These are phyloP conservation scores for Lavandula angustifolia DNA, from an alignment of 257 asterid species.

Conservation along the genomic window DNA sequence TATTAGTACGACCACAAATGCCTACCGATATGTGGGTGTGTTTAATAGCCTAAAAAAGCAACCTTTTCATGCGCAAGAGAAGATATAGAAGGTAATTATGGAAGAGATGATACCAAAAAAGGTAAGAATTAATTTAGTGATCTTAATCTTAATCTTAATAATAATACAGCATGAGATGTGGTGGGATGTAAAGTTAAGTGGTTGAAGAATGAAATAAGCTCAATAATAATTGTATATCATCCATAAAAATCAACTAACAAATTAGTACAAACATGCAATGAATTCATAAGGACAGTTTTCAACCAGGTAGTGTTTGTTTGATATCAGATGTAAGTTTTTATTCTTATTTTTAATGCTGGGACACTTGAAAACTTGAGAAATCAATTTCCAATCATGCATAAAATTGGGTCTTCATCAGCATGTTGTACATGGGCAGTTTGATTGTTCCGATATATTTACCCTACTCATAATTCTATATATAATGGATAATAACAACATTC, in stretches of 20 bases:
- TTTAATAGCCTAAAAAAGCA: too few relatives aligned
- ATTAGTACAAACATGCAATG: background rate
- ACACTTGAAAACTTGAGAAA: background rate
- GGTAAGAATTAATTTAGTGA: too few relatives aligned
- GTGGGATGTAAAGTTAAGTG: constrained; percentile 10
- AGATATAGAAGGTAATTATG: background rate
- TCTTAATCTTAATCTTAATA: too few relatives aligned
- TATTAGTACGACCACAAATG: too few relatives aligned
- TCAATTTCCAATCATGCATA: background rate
- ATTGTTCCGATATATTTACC: too few relatives aligned
- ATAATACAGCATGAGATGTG: background rate
- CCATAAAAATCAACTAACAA: background rate
- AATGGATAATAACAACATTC: background rate
- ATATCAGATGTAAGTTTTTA: too few relatives aligned
- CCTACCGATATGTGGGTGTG: too few relatives aligned
- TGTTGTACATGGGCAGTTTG: background rate
- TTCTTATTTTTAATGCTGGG: background rate
- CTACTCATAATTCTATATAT: background rate
- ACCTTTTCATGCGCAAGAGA: background rate
- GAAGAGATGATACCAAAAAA: background rate
- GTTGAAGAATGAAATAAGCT: background rate
- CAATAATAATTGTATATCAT: background rate
- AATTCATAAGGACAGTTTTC: too few relatives aligned
- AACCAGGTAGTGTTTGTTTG: too few relatives aligned
- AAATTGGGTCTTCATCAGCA: background rate